These are phyloP conservation scores for Adansonia digitata DNA, from an alignment of 345 rosid genomes.

Conservation along the genomic window DNA sequence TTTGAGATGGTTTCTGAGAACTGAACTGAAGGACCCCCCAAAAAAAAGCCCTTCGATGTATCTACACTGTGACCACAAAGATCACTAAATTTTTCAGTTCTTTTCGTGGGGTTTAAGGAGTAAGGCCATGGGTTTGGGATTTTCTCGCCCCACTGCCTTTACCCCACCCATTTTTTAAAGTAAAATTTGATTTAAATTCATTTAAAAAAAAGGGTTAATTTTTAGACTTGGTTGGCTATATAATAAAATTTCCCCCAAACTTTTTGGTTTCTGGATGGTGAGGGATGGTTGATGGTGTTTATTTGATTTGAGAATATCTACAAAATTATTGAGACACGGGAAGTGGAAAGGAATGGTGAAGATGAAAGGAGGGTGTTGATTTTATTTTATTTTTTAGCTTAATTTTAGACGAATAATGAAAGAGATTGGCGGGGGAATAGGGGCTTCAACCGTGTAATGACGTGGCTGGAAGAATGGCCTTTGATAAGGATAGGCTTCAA, in stretches of 20 bases:
- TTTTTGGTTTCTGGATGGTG: neutral
- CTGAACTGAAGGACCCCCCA: conserved; percentile 23
- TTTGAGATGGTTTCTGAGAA: conserved; percentile 34
- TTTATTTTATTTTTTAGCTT: neutral
- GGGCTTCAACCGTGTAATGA: neutral
- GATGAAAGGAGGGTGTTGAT: neutral
- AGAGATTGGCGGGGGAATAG: neutral
- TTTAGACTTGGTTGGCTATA: neutral
- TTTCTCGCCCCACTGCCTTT: neutral
- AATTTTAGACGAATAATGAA: neutral
- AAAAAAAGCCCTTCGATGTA: conserved; percentile 28
- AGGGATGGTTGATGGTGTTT: neutral
- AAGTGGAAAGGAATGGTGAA: neutral
- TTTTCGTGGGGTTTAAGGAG: conserved; percentile 12
- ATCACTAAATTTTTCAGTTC: conserved; percentile 9
- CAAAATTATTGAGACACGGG: neutral
- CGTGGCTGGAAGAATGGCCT: neutral
- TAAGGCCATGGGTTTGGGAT: neutral
- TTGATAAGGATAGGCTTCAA: neutral
- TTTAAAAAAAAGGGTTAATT: neutral
- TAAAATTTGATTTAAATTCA: neutral
- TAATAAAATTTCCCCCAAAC: neutral
- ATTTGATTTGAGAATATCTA: neutral
- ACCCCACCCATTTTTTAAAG: neutral
- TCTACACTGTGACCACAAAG: conserved; percentile 22